Base-by-base conservation (phyloP, 2,329 filamentous ascomycete genomes). In the Hymenoscyphus albidus region DNA sequence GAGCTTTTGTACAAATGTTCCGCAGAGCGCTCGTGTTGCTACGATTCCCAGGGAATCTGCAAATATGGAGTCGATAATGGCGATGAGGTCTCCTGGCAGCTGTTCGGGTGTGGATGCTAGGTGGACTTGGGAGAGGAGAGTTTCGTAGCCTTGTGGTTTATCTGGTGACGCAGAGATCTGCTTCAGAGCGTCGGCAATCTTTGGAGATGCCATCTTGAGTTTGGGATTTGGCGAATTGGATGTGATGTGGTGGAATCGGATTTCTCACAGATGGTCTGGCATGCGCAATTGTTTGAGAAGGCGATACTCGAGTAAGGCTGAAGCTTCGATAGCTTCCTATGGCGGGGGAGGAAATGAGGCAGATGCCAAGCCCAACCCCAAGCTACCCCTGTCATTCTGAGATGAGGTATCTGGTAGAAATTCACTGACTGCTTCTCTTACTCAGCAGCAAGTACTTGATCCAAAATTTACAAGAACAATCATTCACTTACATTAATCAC, bases 1-100 rank as follows among this genome's bases (percentile, higher is more conserved):
- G 70, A 96, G 88, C 16, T 83, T 80, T 54, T 80, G 73, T 69
- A 90, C 82, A 74, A 96, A 91, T 64, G 80, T 79, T n/a, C 68
- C 67, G 16, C 66, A 63, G 7, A 76, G 70, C 6, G 71, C 70
- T 35, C 74, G 70, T 7, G 73, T 76, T 14, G 68, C 69, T 54
- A 76, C 72, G 58, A 75, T 75, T 31, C 74, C 74, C 4, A 76
- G 67, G 27, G 69, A 69, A 35, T 71, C 70, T 32, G 66, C 72
- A 60, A 76, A 74, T 62, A 76, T 74, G 44, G 70, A 67, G 63
- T 75, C 71, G 65, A 76, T 68, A 18, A 74, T 73, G 13, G 70
- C 67, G 61, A 67, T 72, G 6, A 76, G 69, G 59, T 75, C 72
- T 54, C 64, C 64, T 5, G 70, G 62, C 22, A 72, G 64, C 4